Evolutionary conservation across 139 green algal genomes (phyloP), one percentile per base, ranked within the genome.

Genomic region (Chlamydomonas schloesseri): DNA sequence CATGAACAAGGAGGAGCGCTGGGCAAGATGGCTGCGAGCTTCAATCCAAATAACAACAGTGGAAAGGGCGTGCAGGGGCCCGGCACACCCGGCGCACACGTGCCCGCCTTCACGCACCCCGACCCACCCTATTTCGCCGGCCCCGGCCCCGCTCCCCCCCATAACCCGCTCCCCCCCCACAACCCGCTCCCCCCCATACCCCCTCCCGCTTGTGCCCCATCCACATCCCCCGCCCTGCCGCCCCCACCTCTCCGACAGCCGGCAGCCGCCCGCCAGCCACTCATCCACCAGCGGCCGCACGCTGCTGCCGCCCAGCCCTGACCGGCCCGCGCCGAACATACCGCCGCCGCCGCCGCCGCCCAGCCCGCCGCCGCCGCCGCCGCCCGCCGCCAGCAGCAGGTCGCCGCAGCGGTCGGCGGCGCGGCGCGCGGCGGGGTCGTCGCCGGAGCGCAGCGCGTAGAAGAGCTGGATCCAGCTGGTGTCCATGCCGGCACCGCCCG

Each of bases 381-480:
- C 77, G 34, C 68, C 68, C 60, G 60, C 34, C 14, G 60, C 70
- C 42, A 86, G 26, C 58, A 86, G 23, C 46, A 88, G 28, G 71
- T 96, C 92, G 33, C 72, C 11, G 26, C 87, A 91, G 33, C 68
- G 72, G 83, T 94, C 88, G 3, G 89, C 68, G 65, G 95, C 93
- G 50, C 90, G 73, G 21, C 92, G 75, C 3, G 95, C 95, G 31
- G 95, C 90, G 37, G 90, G 81, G 29, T 87, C 60, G 81, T 92
- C 95, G 55, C 95, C 95, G 33, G 92, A 92, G 34, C 95, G 90
- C 33, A 98, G 90, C 87, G 86, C 92, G 74, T 89, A 93, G 89
- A 93, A 98, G 71, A 98, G 84, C 88, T 94, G 91, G 20, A 90
- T 60, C 93, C 94, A 97, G 18, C 88, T 87, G 33, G 95, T 97